Conservation (phyloP, 371 early-diverging fungal genomes). For the Catenaria anguillulae region DNA sequence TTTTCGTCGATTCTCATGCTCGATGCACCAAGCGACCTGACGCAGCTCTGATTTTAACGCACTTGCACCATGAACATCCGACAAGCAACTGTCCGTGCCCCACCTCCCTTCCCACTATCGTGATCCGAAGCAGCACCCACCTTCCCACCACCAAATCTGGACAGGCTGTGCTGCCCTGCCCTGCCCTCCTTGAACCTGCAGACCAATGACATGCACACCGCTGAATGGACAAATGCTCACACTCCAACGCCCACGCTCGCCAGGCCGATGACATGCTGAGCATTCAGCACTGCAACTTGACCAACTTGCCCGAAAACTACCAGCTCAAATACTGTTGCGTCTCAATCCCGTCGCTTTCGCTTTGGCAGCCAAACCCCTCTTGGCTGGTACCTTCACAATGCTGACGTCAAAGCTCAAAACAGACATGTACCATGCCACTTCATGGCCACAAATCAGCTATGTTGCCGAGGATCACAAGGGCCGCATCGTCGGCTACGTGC, state of each 20-base stretch:
- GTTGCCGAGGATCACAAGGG: slow-evolving; percentile 87
- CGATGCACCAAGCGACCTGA: too few species aligned
- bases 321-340: slow-evolving; percentile 95
- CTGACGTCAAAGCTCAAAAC: neutral
- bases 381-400: too few species aligned
- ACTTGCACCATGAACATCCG: neutral
- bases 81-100: neutral
- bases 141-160: too few species aligned
- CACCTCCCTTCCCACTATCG: too few species aligned
- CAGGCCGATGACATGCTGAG: slow-evolving; percentile 60
- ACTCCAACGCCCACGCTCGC: too few species aligned
- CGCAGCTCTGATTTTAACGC: too few species aligned
- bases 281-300: slow-evolving; percentile 91
- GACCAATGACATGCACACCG: neutral
- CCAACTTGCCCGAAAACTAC: slow-evolving; percentile 96
- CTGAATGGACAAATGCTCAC: neutral
- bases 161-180: neutral
- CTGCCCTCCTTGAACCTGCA: neutral
- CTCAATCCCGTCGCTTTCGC: neutral
- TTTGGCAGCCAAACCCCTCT: neutral
- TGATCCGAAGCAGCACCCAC: too few species aligned
- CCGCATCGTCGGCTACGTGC: slow-evolving; percentile 86
- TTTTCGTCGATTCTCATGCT: too few species aligned
- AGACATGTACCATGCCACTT: slow-evolving; percentile 79
- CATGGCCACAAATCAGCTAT: slow-evolving; percentile 93